These are phyloP conservation scores for Umbelopsis sp. DNA, from an alignment of 192 early-diverging fungal genomes.

Conservation along the genomic window DNA sequence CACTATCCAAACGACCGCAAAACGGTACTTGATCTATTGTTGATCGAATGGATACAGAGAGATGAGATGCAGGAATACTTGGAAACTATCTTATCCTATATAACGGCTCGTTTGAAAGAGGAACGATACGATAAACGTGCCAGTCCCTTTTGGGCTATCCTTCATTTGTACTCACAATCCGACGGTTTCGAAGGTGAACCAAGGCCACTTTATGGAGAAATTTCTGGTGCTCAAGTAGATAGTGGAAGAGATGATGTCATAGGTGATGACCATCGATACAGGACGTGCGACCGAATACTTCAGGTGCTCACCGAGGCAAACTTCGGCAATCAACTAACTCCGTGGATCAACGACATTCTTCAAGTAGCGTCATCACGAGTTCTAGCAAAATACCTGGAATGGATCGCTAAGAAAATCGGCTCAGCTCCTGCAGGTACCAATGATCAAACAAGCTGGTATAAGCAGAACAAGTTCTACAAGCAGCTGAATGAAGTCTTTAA, in stretches of 20 bases:
- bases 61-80: conserved; percentile 19
- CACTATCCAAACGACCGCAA: conserved; percentile 28
- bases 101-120: not conserved
- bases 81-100: not conserved
- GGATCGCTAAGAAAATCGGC: conserved; percentile 17
- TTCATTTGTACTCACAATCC: conserved; percentile 17
- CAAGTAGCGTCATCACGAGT: conserved; percentile 18
- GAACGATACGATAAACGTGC: conserved; percentile 17
- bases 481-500: conserved; percentile 5
- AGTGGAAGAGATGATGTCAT: not conserved
- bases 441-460: not conserved
- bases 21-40: conserved; percentile 23
- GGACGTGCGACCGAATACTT: conserved; percentile 16
- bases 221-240: conserved; percentile 24
- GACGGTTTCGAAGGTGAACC: not conserved
- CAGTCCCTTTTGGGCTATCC: conserved; percentile 28
- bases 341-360: conserved; percentile 27
- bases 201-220: conserved; percentile 18
- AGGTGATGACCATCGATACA: not conserved
- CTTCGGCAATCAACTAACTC: not conserved
- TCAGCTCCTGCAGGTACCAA: not conserved
- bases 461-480: not conserved
- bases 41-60: conserved; percentile 22
- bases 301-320: not conserved
- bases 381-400: conserved; percentile 19